phyloP scores from a whole-genome alignment of 495 filamentous ascomycete species.

The Penicillium mononematosum region DNA sequence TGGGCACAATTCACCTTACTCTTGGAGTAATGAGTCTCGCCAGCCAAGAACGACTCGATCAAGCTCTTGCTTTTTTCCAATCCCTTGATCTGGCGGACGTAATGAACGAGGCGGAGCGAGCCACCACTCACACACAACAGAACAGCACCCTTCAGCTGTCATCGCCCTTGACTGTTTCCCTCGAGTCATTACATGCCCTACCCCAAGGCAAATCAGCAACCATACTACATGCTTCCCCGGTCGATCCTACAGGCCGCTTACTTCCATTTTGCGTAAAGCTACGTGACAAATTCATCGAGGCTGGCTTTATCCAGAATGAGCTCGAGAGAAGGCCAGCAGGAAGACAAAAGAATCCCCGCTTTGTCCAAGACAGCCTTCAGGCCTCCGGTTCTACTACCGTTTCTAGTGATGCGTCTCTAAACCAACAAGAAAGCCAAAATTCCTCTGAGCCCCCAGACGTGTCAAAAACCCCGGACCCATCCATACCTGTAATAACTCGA shows the following conservation, averaged over 20 bases:
- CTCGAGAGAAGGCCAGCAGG: slow-evolving; percentile 12
- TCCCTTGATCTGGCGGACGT: slow-evolving; percentile 53
- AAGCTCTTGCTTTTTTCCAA: slow-evolving; percentile 56
- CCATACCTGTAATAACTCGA: slow-evolving; percentile 13
- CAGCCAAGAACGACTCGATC: slow-evolving; percentile 52
- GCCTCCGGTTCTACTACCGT: neutral
- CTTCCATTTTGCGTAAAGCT: slow-evolving; percentile 63
- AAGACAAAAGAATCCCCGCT: slow-evolving; percentile 1
- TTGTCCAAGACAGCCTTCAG: neutral
- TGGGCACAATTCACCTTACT: slow-evolving; percentile 82
- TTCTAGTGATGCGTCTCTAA: neutral
- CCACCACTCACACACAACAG: slow-evolving; percentile 4
- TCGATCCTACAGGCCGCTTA: slow-evolving; percentile 56
- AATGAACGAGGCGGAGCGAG: slow-evolving; percentile 35
- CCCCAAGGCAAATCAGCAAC: slow-evolving; percentile 41
- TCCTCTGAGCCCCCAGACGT: neutral
- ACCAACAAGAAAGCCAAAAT: neutral
- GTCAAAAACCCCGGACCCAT: slow-evolving; percentile 7
- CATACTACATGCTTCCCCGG: slow-evolving; percentile 55
- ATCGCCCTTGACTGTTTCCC: slow-evolving; percentile 31
- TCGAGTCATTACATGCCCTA: slow-evolving; percentile 40
- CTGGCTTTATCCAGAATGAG: slow-evolving; percentile 61
- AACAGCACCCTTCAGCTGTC: neutral
- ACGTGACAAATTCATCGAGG: slow-evolving; percentile 57
- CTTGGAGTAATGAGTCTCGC: slow-evolving; percentile 82